Evolutionary conservation across 2,329 filamentous ascomycete species (phyloP), one percentile per base, ranked within the genome.

Genomic region (Xylariales sp.): DNA sequence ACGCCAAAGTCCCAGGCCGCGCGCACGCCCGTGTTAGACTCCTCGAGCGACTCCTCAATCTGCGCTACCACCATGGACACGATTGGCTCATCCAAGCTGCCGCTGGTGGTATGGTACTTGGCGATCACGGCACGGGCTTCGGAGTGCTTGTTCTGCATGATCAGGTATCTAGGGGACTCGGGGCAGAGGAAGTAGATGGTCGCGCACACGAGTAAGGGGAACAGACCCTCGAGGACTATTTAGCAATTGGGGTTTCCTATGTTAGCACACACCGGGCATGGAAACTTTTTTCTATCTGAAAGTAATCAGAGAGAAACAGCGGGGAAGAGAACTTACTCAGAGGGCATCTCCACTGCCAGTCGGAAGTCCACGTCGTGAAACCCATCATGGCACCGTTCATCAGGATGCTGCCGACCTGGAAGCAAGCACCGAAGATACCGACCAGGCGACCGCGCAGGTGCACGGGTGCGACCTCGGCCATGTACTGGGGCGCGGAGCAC

Each of bases 351-450:
- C 63, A 66, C 36, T 56, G 49, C 45, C 57, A 60, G 47, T 65
- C 57, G 16, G 53, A 57, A 13, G 59, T 44, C 43, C 65, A 57
- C 6, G 57, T 55, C 4, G 57, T 52, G 11, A 68, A 56, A 5
- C 63, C 60, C 35, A 69, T 63, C 60, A 70, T 64, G 15, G 64
- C 59, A 12, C 58, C 64, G 10, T 59, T 59, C 51, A 68, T 69
- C 12, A 54, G 53, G 19, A 69, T 50, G 41, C 61, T 65, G 10
- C 67, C 66, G 24, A 69, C 55, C 35, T 69, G 65, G 49, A 67
- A 70, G 44, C 60, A 69, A 7, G 67, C 66, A 6, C 67, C 67
- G 32, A 70, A 71, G 23, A 70, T 55, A 28, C 67, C 67, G 16
- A 72, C 67, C 25, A 71, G 55, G 18, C 63, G 59, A 46, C 69